Evolutionary conservation across 2,329 filamentous ascomycete species (phyloP).

Genomic region (Verticillium albo-atrum): DNA sequence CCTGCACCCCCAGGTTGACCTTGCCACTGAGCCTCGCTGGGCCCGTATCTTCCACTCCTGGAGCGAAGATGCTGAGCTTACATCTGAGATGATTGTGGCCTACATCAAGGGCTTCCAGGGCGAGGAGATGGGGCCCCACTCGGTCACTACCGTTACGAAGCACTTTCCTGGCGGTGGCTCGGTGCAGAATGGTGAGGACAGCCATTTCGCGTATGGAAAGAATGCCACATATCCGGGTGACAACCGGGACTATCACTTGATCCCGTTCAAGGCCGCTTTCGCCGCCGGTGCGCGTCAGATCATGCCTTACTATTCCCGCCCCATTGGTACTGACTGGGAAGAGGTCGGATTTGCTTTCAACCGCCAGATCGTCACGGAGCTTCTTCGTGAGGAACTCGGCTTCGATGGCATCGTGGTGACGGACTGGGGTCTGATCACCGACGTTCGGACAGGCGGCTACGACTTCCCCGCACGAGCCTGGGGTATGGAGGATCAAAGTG

Average conservation of each 20-base stretch:
- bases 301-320: slow-evolving; percentile 47
- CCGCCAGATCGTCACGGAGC: slow-evolving; percentile 43
- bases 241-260: slow-evolving; percentile 45
- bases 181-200: slow-evolving; percentile 44
- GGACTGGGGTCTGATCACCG: slow-evolving; percentile 49
- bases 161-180: slow-evolving; percentile 50
- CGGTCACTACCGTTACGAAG: slow-evolving; percentile 45
- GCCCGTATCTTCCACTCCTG: slow-evolving; percentile 38
- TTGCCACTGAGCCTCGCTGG: slow-evolving; percentile 48
- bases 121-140: slow-evolving; percentile 33
- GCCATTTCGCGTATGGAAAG: slow-evolving; percentile 48
- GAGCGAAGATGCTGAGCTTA: slow-evolving; percentile 42
- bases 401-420: slow-evolving; percentile 47
- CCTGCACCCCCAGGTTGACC: slow-evolving; percentile 46
- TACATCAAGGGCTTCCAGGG: slow-evolving; percentile 46
- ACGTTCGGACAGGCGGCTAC: slow-evolving; percentile 33
- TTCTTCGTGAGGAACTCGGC: slow-evolving; percentile 40
- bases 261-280: slow-evolving; percentile 45
- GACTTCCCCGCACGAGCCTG: slow-evolving; percentile 43
- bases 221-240: slow-evolving; percentile 45
- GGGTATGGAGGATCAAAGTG: slow-evolving; percentile 41
- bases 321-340: slow-evolving; percentile 40
- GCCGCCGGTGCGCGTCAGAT: slow-evolving; percentile 44
- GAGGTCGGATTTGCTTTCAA: slow-evolving; percentile 47
- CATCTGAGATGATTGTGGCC: slow-evolving; percentile 28